phyloP scores from a whole-genome alignment of 1,284 basidiomycete genomes.

The Somion occarium region DNA sequence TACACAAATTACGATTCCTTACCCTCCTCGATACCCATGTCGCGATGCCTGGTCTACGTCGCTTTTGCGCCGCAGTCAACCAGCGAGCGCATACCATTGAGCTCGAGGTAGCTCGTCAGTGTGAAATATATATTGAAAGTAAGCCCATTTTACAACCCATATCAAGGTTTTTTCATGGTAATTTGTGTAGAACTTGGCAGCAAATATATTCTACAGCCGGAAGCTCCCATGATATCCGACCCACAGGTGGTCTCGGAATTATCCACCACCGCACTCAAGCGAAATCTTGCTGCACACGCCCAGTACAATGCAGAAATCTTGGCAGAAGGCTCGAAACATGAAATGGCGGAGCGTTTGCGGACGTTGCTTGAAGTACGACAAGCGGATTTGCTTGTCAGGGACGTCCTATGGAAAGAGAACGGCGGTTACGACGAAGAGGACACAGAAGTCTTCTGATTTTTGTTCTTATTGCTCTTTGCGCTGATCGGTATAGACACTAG shows the following conservation, averaged over 20 bases:
- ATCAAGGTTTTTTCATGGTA: not conserved
- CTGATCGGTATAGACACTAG: not conserved
- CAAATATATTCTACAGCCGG: constrained; percentile 42
- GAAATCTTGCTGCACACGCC: constrained; percentile 52
- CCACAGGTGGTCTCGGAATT: constrained; percentile 37
- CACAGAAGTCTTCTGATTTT: constrained; percentile 1
- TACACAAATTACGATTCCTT: constrained; percentile 43
- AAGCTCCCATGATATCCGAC: constrained; percentile 44
- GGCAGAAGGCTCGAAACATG: constrained; percentile 22
- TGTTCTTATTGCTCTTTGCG: not conserved
- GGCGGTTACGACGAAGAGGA: constrained; percentile 2
- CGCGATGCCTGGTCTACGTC: constrained; percentile 51
- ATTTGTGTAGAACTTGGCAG: constrained; percentile 35
- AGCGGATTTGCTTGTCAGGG: constrained; percentile 45
- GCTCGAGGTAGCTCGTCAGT: constrained; percentile 47
- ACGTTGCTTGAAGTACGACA: constrained; percentile 36
- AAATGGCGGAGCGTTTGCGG: constrained; percentile 28
- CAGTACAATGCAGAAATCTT: constrained; percentile 24
- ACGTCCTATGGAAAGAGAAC: constrained; percentile 33
- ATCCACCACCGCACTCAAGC: constrained; percentile 41
- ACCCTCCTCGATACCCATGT: constrained; percentile 49
- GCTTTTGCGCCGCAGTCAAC: constrained; percentile 36
- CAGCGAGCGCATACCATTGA: constrained; percentile 32
- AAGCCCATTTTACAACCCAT: constrained; percentile 14
- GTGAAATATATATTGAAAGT: constrained; percentile 53